phyloP scores from a whole-genome alignment of 2,329 filamentous ascomycete genomes.

The Colletotrichum acutatum region DNA sequence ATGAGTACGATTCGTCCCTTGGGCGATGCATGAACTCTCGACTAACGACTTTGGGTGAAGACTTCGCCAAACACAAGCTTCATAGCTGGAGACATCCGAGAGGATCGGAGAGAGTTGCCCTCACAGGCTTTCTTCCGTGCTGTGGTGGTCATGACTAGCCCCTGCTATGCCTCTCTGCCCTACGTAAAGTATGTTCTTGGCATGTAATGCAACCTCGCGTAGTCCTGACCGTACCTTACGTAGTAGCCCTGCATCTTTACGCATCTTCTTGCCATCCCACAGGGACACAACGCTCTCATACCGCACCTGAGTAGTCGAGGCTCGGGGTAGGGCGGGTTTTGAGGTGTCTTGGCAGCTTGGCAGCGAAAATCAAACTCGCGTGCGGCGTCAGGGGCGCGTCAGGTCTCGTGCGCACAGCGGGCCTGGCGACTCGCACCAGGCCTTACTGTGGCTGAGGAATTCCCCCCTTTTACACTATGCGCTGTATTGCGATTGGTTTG shows the following conservation, averaged over 20 bases:
- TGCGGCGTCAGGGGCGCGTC: constrained; percentile 27
- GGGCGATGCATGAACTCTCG: neutral
- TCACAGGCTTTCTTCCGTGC: neutral
- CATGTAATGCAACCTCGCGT: constrained; percentile 11
- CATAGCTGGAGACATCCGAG: neutral
- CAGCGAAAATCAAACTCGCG: constrained; percentile 31
- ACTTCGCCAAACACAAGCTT: neutral
- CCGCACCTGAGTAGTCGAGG: neutral
- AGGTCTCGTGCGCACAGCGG: constrained; percentile 1
- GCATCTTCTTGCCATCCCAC: neutral
- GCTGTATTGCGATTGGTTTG: constrained; percentile 16
- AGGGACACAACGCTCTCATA: neutral
- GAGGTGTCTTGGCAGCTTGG: constrained; percentile 28
- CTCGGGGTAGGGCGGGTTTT: neutral
- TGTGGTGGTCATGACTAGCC: neutral
- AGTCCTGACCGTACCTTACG: neutral
- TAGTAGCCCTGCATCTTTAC: neutral
- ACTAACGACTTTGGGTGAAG: neutral
- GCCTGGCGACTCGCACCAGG: neutral
- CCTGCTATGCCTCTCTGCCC: constrained; percentile 1
- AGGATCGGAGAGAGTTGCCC: neutral
- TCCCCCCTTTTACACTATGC: neutral
- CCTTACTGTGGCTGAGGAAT: neutral
- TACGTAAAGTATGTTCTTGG: neutral
- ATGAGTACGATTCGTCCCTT: neutral